Evolutionary conservation across 768 basidiomycete species (phyloP), one percentile per base, ranked within the genome.

Genomic region (Hericium rajendrae): DNA sequence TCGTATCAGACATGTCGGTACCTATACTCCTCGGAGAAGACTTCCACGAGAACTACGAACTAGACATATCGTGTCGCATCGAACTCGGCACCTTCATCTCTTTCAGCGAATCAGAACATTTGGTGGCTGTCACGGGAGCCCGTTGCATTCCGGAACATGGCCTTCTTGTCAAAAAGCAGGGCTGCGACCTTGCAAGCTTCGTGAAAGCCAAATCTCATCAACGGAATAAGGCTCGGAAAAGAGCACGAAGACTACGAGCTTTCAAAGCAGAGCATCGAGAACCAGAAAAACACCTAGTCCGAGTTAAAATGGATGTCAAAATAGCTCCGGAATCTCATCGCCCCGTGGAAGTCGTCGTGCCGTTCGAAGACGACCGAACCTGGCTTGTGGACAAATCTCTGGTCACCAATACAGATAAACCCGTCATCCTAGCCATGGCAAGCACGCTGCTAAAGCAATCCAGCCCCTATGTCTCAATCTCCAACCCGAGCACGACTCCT

Each of bases 301-400:
- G 51, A 16, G 59, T 59, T 2, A 12, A 16, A 8, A 28, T 13
- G 5, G 40, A 54, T 28, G 38, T 49, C 0, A n/a, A 43, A 20
- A 57, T 62, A 13, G 59, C 51, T 4, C 48, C 59, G 5, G 48
- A 50, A 38, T 52, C 55, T 4, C 37, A 22, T 6, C 15, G 38
- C 16, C 37, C n/a, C 16, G 52, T 62, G 11, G 13, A 10, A 26
- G 51, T 59, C 6, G 12, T 15, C 16, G 26, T 37, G 13, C 15
- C 20, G 3, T 55, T 59, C 48, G 12, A 6, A 15, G 49, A 50
- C 18, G 26, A 50, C 8, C 50, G 40, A 28, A 40, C 24, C 40
- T 49, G 38, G 51, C 20, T 13, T 6, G 54, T 61, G 1, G 60
- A 61, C 20, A 46, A 48, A 40, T 40, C 22, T 26, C 28, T 15